phyloP scores from a whole-genome alignment of 2,329 filamentous ascomycete species.

The Chalaropsis thielavioides region DNA sequence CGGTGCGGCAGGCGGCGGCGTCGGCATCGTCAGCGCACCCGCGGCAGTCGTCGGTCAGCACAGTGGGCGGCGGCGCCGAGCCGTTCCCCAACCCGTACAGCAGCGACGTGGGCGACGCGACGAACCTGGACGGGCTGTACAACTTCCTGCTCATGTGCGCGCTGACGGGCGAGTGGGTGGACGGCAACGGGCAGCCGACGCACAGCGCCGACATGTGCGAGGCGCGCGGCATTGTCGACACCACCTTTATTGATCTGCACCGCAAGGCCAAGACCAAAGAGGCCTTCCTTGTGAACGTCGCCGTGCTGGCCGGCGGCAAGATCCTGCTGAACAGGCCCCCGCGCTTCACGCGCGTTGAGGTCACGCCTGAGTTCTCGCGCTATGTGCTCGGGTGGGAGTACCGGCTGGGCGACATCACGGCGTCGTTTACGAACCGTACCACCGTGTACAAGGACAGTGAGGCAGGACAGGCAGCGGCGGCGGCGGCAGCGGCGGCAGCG shows the following conservation, averaged over 20 bases:
- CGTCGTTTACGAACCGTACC: constrained; percentile 12
- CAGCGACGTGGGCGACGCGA: constrained; percentile 30
- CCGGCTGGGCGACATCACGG: constrained; percentile 11
- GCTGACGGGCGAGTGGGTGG: constrained; percentile 37
- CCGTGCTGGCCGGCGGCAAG: constrained; percentile 40
- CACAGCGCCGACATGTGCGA: constrained; percentile 37
- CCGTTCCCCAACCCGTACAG: constrained; percentile 15
- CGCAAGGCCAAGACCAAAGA: constrained; percentile 37
- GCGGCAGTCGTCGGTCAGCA: neutral
- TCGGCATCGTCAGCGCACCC: neutral
- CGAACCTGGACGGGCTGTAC: constrained; percentile 44
- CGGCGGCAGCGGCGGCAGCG: neutral
- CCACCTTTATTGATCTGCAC: constrained; percentile 39
- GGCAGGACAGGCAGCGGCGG: neutral
- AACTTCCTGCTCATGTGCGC: constrained; percentile 39
- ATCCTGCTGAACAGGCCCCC: constrained; percentile 30
- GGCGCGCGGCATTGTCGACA: constrained; percentile 37
- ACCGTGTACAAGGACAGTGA: constrained; percentile 10
- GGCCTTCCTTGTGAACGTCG: constrained; percentile 44
- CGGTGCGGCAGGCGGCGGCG: neutral
- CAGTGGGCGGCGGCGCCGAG: constrained; percentile 14
- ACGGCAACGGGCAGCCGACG: constrained; percentile 31
- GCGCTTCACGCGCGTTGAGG: constrained; percentile 13
- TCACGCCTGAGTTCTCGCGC: constrained; percentile 9
- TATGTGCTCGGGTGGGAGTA: constrained; percentile 16